Evolutionary conservation across 129 eudicot species (phyloP).

Genomic region (Tagetes erecta): DNA sequence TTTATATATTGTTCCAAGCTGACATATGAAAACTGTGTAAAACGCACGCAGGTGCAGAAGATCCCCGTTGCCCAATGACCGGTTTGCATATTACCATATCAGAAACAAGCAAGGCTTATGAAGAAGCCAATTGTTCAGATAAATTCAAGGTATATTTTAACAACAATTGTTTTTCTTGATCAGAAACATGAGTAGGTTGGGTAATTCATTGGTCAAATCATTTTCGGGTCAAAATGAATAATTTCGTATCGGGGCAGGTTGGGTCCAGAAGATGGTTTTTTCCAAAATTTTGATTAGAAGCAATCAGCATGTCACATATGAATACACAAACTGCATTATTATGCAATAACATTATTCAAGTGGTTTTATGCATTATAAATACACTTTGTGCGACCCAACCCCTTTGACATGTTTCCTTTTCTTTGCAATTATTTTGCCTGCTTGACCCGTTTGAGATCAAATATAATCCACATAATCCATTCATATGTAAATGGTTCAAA

Average conservation of each 20-base stretch:
- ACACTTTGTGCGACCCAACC: background rate
- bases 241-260: background rate
- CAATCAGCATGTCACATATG: background rate
- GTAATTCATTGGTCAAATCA: background rate
- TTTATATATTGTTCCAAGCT: conserved; percentile 6
- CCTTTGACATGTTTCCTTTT: background rate
- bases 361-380: background rate
- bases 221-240: background rate
- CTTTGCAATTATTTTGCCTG: background rate
- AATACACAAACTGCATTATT: background rate
- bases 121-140: conserved; percentile 41
- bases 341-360: background rate
- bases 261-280: background rate
- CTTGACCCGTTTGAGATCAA: background rate
- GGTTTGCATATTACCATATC: conserved; percentile 69
- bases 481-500: background rate
- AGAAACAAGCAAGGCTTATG: conserved; percentile 44
- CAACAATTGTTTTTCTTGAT: conserved; percentile 7
- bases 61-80: conserved; percentile 80
- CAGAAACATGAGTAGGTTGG: background rate
- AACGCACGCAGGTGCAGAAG: conserved; percentile 55
- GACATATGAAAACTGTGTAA: conserved; percentile 16
- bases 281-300: background rate
- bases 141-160: conserved; percentile 57
- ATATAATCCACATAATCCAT: background rate